Evolutionary conservation across 257 asterid species (phyloP).

Genomic region (Scutellaria galericulata): DNA sequence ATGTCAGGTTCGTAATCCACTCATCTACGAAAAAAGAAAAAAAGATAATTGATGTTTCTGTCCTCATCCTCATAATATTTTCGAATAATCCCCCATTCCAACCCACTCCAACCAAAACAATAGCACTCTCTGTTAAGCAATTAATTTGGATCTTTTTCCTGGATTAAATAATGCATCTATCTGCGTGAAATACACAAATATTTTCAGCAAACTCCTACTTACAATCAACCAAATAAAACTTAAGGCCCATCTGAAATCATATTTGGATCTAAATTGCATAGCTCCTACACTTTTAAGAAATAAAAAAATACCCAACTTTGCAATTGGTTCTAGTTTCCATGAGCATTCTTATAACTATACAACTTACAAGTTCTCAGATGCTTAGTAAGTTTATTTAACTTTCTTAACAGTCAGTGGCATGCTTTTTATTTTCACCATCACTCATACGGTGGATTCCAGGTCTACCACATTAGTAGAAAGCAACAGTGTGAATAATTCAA

Average conservation of each 20-base stretch:
- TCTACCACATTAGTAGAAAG: background rate
- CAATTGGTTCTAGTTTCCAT: background rate
- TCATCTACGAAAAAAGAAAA: background rate
- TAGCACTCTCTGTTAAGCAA: background rate
- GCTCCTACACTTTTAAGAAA: too few species aligned
- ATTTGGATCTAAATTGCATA: background rate
- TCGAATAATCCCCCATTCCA: background rate
- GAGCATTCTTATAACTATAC: background rate
- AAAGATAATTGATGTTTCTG: background rate
- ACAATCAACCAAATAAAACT: conserved; percentile 2
- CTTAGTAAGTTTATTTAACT: background rate
- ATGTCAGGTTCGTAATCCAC: background rate
- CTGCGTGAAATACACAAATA: background rate
- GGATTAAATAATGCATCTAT: background rate
- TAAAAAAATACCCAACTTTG: background rate
- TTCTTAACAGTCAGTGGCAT: too few species aligned
- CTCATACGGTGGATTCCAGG: background rate
- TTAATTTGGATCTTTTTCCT: background rate
- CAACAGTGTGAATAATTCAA: background rate
- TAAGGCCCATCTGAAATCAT: background rate
- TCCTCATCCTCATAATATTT: background rate
- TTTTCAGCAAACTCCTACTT: background rate
- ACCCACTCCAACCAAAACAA: background rate
- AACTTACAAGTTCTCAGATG: background rate
- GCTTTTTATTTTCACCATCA: background rate